Evolutionary conservation across 2,329 filamentous ascomycete genomes (phyloP), one percentile per base, ranked within the genome.

Genomic region (Nemania abortiva): DNA sequence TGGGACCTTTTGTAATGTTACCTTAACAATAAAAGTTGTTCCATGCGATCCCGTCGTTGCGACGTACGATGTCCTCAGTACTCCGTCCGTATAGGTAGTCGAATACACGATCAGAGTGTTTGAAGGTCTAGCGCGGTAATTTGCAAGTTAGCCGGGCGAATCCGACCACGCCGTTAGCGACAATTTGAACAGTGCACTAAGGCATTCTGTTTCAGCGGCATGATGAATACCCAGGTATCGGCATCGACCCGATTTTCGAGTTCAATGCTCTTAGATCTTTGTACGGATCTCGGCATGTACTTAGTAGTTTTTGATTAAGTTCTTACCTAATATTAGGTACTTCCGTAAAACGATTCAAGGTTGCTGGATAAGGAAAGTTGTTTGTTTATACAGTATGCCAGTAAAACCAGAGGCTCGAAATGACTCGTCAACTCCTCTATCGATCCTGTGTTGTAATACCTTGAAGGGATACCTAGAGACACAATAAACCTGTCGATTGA

Each of bases 1-100:
- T 64, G 67, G 69, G 66, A 66, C 63, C 69, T 71, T 71, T 69
- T 69, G 24, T 27, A 59, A 66, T 71, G 69, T 34, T 37, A 70
- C 68, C 65, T 55, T 70, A 20, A 52, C 59, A 63, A 47, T 65
- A 34, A 24, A 31, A 52, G n/a, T 42, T 39, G 62, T 37, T 34
- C 56, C 57, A 18, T 50, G 49, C 47, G 54, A 50, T 63, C 45
- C 45, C 39, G 61, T 34, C 29, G 27, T 27, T 65, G 66, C 22
- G 20, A 66, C 49, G 18, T 58, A 54, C 18, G 39, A 37, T 37
- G 34, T 6, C 7, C 6, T 29, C 18, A 47, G 42, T 20, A 27
- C 18, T 31, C 39, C 34, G 24, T 57, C n/a, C n/a, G 11, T 27
- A 50, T 22, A n/a, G 6, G 37, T 22, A 27, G 15, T 22, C 31